Base-by-base conservation (phyloP, 345 rosid species). In the Microcos paniculata region DNA sequence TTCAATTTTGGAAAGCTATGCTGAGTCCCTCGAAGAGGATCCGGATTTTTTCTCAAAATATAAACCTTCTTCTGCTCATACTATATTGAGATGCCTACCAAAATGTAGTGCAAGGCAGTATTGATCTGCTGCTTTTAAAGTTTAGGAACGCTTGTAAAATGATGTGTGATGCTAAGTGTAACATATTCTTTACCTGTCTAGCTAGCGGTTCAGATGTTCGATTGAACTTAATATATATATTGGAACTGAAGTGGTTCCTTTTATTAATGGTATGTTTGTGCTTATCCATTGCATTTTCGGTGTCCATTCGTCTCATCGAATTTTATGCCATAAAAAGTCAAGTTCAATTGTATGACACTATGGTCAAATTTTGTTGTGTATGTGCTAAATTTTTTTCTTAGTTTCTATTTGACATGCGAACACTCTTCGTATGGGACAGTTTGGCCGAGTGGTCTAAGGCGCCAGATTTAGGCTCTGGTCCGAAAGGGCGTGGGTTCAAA, bases 401-500 rank as follows among this genome's bases (percentile, higher is more conserved):
- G 8, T 21, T 42, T 3, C 2, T 4, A 19, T 8, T 7, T 35
- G 1, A 35, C 40, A 7, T 1, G 40, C 40, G 6, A 35, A 35
- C 40, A 35, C 4, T 3, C 4, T 2, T 2, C 40, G 6, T 35
- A 7, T 35, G 0, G 6, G 93, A 90, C 91, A 92, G 94, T 94
- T 94, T 92, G 95, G 98, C 97, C 95, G 97, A 92, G 97, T 93
- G 99, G 97, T 92, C 97, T 90, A 90, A 94, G 96, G 96, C 97
- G 97, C 97, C 97, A 90, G 95, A 93, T 90, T 93, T 90, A 91
- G 99, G 96, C 96, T 93, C 96, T 93, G 93, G 97, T 91, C 97
- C 94, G 98, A 82, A 90, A 94, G 96, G 99, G 98, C 94, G 98
- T 93, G 97, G 98, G 99, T 95, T 95, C 98, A 95, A 93, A 91